phyloP scores from a whole-genome alignment of 805 yeast genomes.

The Teunomyces funiuensis region DNA sequence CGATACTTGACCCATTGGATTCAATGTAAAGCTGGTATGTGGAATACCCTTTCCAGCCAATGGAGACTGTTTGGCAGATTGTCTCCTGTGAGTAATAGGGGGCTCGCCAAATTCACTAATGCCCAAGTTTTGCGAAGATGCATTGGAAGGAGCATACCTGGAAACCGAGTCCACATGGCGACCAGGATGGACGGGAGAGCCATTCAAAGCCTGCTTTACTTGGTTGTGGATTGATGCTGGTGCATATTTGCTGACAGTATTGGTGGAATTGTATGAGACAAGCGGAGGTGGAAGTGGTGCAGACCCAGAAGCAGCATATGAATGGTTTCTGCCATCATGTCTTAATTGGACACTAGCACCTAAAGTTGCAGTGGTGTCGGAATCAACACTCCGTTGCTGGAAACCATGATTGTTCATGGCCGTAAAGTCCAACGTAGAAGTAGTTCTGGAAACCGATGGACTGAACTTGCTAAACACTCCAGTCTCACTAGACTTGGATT shows the following conservation, averaged over 20 bases:
- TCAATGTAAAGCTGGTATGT: conserved; percentile 1
- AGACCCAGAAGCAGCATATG: background rate
- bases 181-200: conserved; percentile 4
- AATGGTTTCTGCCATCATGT: conserved; percentile 8
- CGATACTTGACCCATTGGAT: conserved; percentile 16
- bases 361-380: conserved; percentile 7
- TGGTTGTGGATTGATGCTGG: conserved; percentile 3
- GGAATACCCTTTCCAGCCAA: background rate
- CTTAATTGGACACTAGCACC: conserved; percentile 10
- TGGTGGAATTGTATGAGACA: conserved; percentile 7
- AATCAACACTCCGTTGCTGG: conserved; percentile 6
- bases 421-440: conserved; percentile 39
- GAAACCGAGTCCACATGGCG: conserved; percentile 6
- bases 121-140: conserved; percentile 19
- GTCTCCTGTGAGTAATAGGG: conserved; percentile 9
- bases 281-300: conserved; percentile 6
- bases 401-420: conserved; percentile 13
- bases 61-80: conserved; percentile 7
- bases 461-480: conserved; percentile 73
- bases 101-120: conserved; percentile 3
- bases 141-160: conserved; percentile 22
- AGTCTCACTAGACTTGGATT: conserved; percentile 36
- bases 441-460: conserved; percentile 62
- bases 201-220: background rate
- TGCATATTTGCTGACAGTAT: conserved; percentile 7